phyloP scores from a whole-genome alignment of 2,329 filamentous ascomycete genomes.

The Epichloe sp. region DNA sequence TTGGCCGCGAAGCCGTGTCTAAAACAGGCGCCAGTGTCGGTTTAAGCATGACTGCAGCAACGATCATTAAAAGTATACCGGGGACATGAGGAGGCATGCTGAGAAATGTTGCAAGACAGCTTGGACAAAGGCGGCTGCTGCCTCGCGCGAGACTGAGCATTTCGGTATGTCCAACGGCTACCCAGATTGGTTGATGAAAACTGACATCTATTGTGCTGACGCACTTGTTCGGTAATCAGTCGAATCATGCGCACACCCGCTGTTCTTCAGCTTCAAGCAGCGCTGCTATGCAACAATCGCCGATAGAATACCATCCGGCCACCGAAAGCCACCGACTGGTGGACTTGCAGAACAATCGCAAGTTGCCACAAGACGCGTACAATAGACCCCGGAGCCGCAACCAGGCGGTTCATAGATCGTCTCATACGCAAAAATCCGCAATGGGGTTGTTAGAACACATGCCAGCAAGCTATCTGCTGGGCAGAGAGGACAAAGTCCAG shows the following conservation, averaged over 20 bases:
- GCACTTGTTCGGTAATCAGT: not conserved
- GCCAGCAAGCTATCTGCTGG: slow-evolving; percentile 13
- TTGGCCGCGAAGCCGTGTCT: not conserved
- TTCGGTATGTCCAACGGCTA: not conserved
- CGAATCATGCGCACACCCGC: not conserved
- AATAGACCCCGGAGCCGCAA: not conserved
- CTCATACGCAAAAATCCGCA: not conserved
- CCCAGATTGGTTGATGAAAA: not conserved
- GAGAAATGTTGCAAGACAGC: slow-evolving; percentile 19
- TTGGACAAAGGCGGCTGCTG: slow-evolving; percentile 17
- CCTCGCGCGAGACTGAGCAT: slow-evolving; percentile 8
- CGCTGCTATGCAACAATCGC: not conserved
- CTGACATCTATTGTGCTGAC: not conserved
- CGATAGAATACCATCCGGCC: not conserved
- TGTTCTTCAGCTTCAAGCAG: not conserved
- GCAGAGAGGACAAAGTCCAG: slow-evolving; percentile 1
- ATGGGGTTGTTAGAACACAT: slow-evolving; percentile 11
- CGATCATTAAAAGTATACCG: slow-evolving; percentile 4
- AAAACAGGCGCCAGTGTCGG: not conserved
- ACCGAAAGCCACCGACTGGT: not conserved
- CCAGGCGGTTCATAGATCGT: not conserved
- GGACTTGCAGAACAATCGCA: not conserved
- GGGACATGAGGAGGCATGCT: slow-evolving; percentile 25
- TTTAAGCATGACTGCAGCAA: not conserved
- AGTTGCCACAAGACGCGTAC: not conserved